These are phyloP conservation scores for Sporopachydermia lactativora DNA, from an alignment of 805 yeast genomes.

Conservation along the genomic window DNA sequence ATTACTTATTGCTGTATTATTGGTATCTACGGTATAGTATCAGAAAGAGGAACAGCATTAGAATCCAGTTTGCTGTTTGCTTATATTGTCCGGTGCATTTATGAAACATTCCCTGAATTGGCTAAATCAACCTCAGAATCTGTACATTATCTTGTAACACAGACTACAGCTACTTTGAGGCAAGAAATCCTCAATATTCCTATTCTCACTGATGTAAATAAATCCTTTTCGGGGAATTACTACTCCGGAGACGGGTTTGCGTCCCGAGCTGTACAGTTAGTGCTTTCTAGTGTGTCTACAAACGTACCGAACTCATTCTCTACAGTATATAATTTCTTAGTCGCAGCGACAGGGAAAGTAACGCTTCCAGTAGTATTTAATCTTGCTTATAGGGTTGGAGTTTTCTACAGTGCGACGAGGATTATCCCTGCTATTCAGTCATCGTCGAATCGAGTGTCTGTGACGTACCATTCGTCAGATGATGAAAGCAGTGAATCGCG, in stretches of 20 bases:
- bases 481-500: not conserved
- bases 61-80: conserved; percentile 80
- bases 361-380: conserved; percentile 74
- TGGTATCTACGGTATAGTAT: conserved; percentile 71
- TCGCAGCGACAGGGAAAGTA: conserved; percentile 42
- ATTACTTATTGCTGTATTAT: conserved; percentile 62
- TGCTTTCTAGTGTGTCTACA: conserved; percentile 16
- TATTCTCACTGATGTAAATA: not conserved
- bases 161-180: conserved; percentile 21
- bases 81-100: conserved; percentile 84
- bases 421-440: conserved; percentile 66
- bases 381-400: conserved; percentile 72
- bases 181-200: conserved; percentile 26
- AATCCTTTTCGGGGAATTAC: not conserved
- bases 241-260: not conserved
- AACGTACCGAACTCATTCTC: conserved; percentile 25
- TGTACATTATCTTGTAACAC: conserved; percentile 23
- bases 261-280: not conserved
- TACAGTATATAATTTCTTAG: conserved; percentile 27
- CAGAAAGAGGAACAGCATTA: conserved; percentile 77
- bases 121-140: conserved; percentile 30
- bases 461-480: not conserved
- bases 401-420: conserved; percentile 73
- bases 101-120: conserved; percentile 83
- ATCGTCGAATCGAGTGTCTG: conserved; percentile 16